Evolutionary conservation across 345 rosid genomes (phyloP).

Genomic region (Pugionium cornutum): DNA sequence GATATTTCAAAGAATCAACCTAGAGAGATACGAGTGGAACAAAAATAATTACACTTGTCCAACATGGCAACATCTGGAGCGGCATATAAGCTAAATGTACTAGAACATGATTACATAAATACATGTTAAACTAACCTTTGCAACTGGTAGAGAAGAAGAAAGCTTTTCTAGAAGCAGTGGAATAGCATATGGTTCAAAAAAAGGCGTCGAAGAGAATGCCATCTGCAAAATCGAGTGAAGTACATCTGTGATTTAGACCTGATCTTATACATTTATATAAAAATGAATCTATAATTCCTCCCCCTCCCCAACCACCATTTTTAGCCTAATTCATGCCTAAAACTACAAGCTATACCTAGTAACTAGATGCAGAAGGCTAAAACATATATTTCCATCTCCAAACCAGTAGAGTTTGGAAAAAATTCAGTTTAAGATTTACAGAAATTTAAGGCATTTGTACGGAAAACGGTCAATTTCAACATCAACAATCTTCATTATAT

Average conservation of each 20-base stretch:
- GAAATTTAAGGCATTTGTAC: not conserved
- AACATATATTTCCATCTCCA: not conserved
- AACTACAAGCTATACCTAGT: conserved; percentile 9
- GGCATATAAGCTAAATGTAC: conserved; percentile 10
- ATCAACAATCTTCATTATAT: too few species aligned
- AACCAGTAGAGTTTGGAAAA: not conserved
- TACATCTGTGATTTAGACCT: conserved; percentile 16
- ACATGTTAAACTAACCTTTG: conserved; percentile 57
- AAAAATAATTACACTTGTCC: conserved; percentile 12
- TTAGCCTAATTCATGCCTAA: conserved; percentile 14
- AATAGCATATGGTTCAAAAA: conserved; percentile 83
- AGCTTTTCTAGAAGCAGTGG: conserved; percentile 92
- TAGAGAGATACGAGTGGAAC: conserved; percentile 33
- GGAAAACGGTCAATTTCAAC: not conserved
- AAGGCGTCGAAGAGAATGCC: conserved; percentile 81
- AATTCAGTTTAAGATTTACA: not conserved
- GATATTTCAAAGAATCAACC: conserved; percentile 91
- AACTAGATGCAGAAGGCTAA: conserved; percentile 8
- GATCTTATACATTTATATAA: not conserved
- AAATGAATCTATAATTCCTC: not conserved
- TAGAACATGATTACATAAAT: conserved; percentile 17
- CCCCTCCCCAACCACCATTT: not conserved
- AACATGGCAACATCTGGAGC: conserved; percentile 5
- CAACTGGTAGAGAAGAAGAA: conserved; percentile 76
- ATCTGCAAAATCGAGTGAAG: conserved; percentile 47